Evolutionary conservation across 441 rosid genomes (phyloP).

Genomic region (Populus hybrid): DNA sequence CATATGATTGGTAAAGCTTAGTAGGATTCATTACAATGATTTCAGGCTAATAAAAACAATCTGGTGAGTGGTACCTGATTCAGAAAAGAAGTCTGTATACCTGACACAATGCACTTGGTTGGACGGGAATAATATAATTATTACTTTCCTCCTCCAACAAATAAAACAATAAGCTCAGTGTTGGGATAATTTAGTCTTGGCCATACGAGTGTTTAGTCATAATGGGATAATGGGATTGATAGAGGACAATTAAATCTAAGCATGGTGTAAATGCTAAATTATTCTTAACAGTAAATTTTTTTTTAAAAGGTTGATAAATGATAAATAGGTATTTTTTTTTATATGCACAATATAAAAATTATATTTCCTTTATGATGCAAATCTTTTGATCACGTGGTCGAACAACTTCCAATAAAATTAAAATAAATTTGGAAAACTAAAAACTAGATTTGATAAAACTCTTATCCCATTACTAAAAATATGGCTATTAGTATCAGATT

Average conservation of each 20-base stretch:
- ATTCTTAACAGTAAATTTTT: too few species aligned
- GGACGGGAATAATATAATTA: not conserved
- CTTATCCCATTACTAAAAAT: too few species aligned
- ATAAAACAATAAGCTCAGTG: not conserved
- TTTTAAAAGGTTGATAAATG: too few species aligned
- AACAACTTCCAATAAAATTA: accelerated
- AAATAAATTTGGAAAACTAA: not conserved
- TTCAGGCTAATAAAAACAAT: not conserved
- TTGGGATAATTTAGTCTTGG: not conserved
- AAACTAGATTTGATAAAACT: too few species aligned
- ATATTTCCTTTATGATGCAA: too few species aligned
- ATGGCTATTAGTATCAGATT: too few species aligned
- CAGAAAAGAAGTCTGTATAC: too few species aligned
- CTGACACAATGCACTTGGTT: too few species aligned
- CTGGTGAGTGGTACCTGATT: not conserved
- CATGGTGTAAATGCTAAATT: too few species aligned
- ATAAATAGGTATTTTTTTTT: not conserved
- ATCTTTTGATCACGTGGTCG: accelerated
- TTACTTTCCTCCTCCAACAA: not conserved
- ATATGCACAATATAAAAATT: not conserved
- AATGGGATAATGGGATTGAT: too few species aligned
- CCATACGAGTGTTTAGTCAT: too few species aligned
- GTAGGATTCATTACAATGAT: not conserved
- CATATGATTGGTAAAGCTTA: not conserved
- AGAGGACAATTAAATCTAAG: too few species aligned